Conservation (phyloP, 345 rosid genomes). For the Eucalyptus camaldulensis region DNA sequence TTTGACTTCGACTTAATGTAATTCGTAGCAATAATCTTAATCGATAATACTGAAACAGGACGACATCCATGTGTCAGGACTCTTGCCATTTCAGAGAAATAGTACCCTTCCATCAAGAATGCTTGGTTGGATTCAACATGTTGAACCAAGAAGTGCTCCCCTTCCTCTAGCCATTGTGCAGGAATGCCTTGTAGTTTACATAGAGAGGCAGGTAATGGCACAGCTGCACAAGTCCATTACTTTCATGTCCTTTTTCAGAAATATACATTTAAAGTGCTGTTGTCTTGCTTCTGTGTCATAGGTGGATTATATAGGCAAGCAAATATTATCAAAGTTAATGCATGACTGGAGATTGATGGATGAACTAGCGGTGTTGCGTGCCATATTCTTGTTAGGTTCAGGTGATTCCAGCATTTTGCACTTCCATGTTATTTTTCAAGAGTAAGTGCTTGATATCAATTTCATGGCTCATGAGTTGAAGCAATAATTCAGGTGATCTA, state of each 20-base stretch:
- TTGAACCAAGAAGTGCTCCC: slow-evolving; percentile 47
- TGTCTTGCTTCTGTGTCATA: slow-evolving; percentile 10
- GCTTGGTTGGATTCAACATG: slow-evolving; percentile 56
- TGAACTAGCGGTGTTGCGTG: slow-evolving; percentile 93
- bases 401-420: slow-evolving; percentile 20
- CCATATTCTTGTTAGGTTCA: slow-evolving; percentile 94
- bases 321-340: slow-evolving; percentile 76
- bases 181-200: slow-evolving; percentile 66
- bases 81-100: slow-evolving; percentile 80
- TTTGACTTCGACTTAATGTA: neutral
- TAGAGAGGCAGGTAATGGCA: slow-evolving; percentile 61
- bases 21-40: neutral
- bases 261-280: neutral
- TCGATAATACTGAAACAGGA: slow-evolving; percentile 33
- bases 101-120: slow-evolving; percentile 78
- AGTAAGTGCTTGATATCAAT: neutral
- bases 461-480: neutral
- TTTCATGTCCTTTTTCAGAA: neutral
- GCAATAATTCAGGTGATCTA: slow-evolving; percentile 58
- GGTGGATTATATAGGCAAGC: slow-evolving; percentile 76
- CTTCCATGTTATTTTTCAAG: neutral
- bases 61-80: slow-evolving; percentile 42
- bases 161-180: slow-evolving; percentile 81
- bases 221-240: neutral
- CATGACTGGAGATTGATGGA: slow-evolving; percentile 94